phyloP scores from a whole-genome alignment of 148 eudicot genomes.

The Pouteria glomerata region DNA sequence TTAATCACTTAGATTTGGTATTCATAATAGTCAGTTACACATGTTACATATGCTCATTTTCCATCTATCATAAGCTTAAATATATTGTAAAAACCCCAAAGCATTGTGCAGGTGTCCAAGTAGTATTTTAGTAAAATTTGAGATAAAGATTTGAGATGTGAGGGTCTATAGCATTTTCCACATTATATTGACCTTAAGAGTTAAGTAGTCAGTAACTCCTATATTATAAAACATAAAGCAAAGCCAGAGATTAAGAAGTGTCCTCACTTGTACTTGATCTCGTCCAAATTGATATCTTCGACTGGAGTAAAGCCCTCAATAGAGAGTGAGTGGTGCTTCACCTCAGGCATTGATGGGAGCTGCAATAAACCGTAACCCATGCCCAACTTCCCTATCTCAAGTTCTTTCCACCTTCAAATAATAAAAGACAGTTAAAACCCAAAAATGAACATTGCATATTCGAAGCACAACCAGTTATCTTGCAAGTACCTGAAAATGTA shows the following conservation, averaged over 20 bases:
- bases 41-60: no score
- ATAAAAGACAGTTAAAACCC: neutral
- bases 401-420: conserved; percentile 57
- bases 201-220: conserved; percentile 1
- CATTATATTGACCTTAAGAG: neutral
- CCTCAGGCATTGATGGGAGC: conserved; percentile 78
- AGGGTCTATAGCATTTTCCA: neutral
- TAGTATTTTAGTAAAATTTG: neutral
- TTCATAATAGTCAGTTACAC: no score
- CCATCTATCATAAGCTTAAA: no score
- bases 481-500: conserved; percentile 65
- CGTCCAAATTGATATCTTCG: conserved; percentile 62
- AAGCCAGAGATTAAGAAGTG: conserved; percentile 1
- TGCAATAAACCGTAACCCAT: conserved; percentile 92
- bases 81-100: no score
- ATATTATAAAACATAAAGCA: neutral
- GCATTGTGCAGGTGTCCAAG: no score
- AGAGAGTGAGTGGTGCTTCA: conserved; percentile 63
- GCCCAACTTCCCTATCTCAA: conserved; percentile 86
- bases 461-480: neutral
- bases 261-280: conserved; percentile 85
- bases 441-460: neutral
- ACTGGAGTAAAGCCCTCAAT: conserved; percentile 65
- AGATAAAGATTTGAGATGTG: neutral
- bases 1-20: no score